Conservation (phyloP, 331 rosid genomes). For the Rhamnella rubrinervis region DNA sequence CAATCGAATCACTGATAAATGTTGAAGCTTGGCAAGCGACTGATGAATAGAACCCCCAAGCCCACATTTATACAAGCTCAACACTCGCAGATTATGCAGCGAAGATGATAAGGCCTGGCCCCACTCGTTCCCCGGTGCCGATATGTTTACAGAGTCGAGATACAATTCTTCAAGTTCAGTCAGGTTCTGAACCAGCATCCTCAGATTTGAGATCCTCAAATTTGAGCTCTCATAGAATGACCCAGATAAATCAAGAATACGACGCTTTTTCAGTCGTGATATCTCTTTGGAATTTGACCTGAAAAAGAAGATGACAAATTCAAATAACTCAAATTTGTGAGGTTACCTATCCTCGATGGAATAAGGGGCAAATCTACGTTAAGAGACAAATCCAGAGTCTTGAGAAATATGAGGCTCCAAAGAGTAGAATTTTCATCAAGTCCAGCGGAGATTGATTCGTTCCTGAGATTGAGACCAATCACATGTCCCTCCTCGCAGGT, state of each 20-base stretch:
- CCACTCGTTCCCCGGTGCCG: conserved; percentile 33
- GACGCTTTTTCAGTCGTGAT: conserved; percentile 22
- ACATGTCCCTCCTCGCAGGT: neutral
- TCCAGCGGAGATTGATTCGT: neutral
- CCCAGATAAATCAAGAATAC: conserved; percentile 37
- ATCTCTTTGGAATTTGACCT: conserved; percentile 47
- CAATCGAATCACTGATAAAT: conserved; percentile 30
- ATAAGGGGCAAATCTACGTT: too few relatives aligned
- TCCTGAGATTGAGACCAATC: neutral
- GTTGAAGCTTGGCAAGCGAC: conserved; percentile 24
- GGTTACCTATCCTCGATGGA: conserved; percentile 35
- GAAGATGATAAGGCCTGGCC: conserved; percentile 24
- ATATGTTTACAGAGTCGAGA: conserved; percentile 37
- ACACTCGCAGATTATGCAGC: conserved; percentile 25
- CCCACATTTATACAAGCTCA: conserved; percentile 26
- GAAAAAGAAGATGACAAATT: conserved; percentile 38
- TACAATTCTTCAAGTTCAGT: conserved; percentile 25
- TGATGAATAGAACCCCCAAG: conserved; percentile 40
- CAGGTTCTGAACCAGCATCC: conserved; percentile 34
- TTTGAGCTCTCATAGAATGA: too few relatives aligned
- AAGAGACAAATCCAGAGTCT: conserved; percentile 26
- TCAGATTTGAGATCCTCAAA: too few relatives aligned
- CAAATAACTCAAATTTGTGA: conserved; percentile 32
- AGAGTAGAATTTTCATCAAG: conserved; percentile 13
- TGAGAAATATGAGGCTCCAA: conserved; percentile 19